Evolutionary conservation across 2,329 filamentous ascomycete species (phyloP), one percentile per base, ranked within the genome.

Genomic region (Trichoderma arundinaceum): DNA sequence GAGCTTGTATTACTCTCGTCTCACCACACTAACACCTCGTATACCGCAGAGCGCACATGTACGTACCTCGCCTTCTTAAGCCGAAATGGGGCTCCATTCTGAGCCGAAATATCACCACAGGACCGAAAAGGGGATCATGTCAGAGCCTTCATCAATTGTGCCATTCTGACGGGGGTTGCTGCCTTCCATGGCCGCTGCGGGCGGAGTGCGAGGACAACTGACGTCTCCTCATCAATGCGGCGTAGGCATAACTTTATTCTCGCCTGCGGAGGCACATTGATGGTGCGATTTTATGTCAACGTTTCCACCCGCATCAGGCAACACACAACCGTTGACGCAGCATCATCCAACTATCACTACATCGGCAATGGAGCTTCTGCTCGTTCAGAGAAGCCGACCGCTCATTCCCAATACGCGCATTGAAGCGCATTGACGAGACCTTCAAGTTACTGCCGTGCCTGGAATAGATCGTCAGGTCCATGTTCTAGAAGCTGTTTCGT

Each of bases 31-130:
- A 33, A 57, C 15, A 32, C 12, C 41, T 13, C 44, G 53, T 60
- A 35, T 19, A 56, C 28, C 33, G 19, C 15, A 49, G 35, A 19
- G 49, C 22, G 52, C 52, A 33, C 28, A 17, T 52, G 56, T 49
- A 59, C 56, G 44, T 41, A 51, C 49, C 59, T 35, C 7, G 9
- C 32, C 7, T 35, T 46, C 48, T 63, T 63, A 63, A 63, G 59
- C 59, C 59, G 59, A 63, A 63, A 54, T 46, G 19, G 46, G 59
- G 49, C 48, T 46, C 59, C 59, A 63, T 63, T 63, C 54, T 63
- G 49, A 63, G 59, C 59, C 59, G 59, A 63, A 63, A 41, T 28
- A 63, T 63, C 59, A 63, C 49, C 59, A 63, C 28, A 33, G 28
- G 12, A 17, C 39, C 35, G 41, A 54, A 46, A 63, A 22, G 59